Base-by-base conservation (phyloP, 2,329 filamentous ascomycete genomes). In the Colletotrichum salicis region DNA sequence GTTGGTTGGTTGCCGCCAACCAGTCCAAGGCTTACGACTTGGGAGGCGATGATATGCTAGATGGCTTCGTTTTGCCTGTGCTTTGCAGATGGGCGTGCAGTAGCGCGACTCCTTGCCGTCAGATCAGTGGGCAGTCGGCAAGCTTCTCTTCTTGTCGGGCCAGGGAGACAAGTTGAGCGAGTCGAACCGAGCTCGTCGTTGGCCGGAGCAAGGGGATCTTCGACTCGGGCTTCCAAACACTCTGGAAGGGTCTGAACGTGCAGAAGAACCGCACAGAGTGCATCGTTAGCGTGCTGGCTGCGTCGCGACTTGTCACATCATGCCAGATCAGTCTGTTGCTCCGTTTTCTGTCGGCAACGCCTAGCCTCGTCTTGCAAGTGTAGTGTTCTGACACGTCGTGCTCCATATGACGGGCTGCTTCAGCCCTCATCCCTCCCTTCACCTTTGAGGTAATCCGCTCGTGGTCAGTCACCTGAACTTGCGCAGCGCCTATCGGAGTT, bases 221-320 rank as follows among this genome's bases (percentile, higher is more conserved):
- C 41, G 52, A 54, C 33, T 45, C 35, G 10, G 65, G 37, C 60
- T 64, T 41, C 66, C 45, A 61, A 37, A 24, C 19, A 56, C 63
- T 65, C 41, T 56, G 56, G 37, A 67, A 52, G 35, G 63, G 63
- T 71, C 57, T 62, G 57, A 59, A 57, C 57, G 57, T 55, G 45
- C 48, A 29, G 48, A 48, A 24, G 12, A n/a, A 33, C 11, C 35
- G 54, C 41, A 33, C 54, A 58, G 2, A 24, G 56, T 24, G 37
- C 35, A 10, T 19, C 19, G 27, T 15, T 35, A 52, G 41, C 31
- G 29, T 54, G 37, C 48, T 35, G 37, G n/a, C n/a, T 52, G 29
- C 29, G 67, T 31, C 45, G 56, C 62, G 56, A 67, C 41, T 12
- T 58, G 68, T 68, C 64, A 68, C 64, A 68, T 67, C 64, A 68